Percentiles rank a stretch among this genome's conserved stretches.
These are phyloP conservation scores for Eucalyptus cloeziana DNA, from an alignment of 345 rosid genomes.

Conservation along the genomic window DNA sequence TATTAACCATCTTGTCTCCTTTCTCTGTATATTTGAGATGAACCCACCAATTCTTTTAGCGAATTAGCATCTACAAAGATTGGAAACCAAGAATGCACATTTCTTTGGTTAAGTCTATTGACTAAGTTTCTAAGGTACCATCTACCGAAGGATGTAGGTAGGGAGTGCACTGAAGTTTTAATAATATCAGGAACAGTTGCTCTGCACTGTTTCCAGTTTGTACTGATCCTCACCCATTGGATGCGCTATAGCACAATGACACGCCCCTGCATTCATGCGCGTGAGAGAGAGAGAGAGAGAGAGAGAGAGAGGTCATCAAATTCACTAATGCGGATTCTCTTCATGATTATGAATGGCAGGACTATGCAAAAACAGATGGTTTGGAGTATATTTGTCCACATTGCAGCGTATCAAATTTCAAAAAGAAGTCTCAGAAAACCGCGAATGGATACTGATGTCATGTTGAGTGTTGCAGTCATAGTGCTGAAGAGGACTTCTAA, in stretches of 20 bases:
- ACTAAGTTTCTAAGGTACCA: background rate
- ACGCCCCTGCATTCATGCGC: no score
- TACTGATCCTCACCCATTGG: background rate
- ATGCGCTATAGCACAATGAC: background rate
- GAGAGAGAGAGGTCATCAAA: background rate
- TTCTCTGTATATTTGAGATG: background rate
- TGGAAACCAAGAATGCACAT: background rate
- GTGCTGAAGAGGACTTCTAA: background rate
- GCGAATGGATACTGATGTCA: conserved; percentile 38
- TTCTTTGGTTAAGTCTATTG: background rate
- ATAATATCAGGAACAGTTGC: background rate
- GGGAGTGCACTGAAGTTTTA: background rate
- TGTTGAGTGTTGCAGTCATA: background rate
- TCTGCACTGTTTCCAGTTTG: background rate
- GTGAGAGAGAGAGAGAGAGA: background rate
- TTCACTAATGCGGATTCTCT: background rate
- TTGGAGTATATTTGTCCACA: conserved; percentile 94
- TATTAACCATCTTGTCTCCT: background rate
- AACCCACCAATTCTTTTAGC: background rate
- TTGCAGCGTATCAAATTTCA: conserved; percentile 78
- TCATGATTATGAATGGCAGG: conserved; percentile 33
- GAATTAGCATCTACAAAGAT: background rate
- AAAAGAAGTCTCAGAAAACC: conserved; percentile 82
- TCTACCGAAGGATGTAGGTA: background rate
- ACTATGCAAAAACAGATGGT: conserved; percentile 96